These are phyloP conservation scores for Hydrangea macrophylla DNA, from an alignment of 148 eudicot genomes.

Conservation along the genomic window DNA sequence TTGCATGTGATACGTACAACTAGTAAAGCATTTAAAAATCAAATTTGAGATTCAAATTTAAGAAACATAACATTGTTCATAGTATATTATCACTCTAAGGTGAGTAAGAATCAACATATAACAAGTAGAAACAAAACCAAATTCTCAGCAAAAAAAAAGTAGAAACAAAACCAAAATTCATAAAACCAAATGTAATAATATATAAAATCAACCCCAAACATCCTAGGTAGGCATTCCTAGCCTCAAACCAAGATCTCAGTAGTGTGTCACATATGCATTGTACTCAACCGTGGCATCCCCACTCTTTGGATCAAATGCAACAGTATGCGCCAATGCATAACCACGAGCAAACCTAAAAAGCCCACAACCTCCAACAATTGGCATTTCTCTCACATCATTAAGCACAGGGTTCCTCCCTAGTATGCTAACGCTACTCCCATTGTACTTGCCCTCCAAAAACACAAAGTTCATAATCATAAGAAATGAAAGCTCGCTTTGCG, in stretches of 20 bases:
- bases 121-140: no score
- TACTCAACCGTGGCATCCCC: constrained; percentile 47
- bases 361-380: constrained; percentile 60
- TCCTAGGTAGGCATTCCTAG: no score
- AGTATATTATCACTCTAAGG: no score
- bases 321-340: constrained; percentile 43
- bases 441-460: constrained; percentile 38
- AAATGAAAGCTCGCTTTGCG: constrained; percentile 17
- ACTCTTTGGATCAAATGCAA: constrained; percentile 9
- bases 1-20: no score
- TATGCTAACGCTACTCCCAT: constrained; percentile 41
- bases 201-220: no score
- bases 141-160: no score
- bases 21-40: no score
- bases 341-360: constrained; percentile 45
- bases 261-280: constrained; percentile 29
- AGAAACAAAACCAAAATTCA: no score
- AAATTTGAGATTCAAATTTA: no score
- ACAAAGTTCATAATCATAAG: constrained; percentile 43
- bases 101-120: no score
- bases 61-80: no score
- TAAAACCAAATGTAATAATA: no score
- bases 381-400: constrained; percentile 38
- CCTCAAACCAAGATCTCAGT: neutral
- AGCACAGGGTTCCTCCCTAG: constrained; percentile 33